Evolutionary conservation across 495 filamentous ascomycete genomes (phyloP).

Genomic region (Podospora bellae-mahoneyi): DNA sequence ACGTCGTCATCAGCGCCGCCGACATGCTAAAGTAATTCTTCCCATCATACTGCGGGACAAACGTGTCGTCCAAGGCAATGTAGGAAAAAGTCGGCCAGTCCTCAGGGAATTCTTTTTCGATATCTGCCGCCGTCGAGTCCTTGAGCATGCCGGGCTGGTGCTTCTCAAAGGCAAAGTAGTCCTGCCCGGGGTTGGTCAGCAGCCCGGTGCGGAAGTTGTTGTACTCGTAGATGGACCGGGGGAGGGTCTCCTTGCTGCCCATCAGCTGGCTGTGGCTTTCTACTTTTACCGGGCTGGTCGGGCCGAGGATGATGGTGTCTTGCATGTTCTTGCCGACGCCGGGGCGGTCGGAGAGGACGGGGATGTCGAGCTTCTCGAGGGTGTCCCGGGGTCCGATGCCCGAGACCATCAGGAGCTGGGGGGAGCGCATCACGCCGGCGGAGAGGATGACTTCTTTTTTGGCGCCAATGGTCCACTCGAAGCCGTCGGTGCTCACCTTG

Average conservation of each 20-base stretch:
- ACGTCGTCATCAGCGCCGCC: constrained; percentile 39
- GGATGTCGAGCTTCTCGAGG: constrained; percentile 36
- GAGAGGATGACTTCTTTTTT: constrained; percentile 49
- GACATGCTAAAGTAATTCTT: constrained; percentile 34
- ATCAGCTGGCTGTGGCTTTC: not conserved
- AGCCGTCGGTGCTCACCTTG: not conserved
- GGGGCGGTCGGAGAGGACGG: constrained; percentile 43
- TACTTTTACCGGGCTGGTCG: not conserved
- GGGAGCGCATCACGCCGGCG: constrained; percentile 49
- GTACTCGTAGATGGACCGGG: constrained; percentile 25
- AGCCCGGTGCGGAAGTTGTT: constrained; percentile 34
- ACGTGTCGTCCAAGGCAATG: constrained; percentile 54
- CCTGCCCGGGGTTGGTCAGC: constrained; percentile 40
- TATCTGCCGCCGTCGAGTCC: constrained; percentile 9
- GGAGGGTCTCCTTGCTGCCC: constrained; percentile 28
- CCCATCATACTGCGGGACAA: constrained; percentile 27
- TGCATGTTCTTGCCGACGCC: constrained; percentile 46
- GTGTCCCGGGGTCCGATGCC: constrained; percentile 35
- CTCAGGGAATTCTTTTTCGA: constrained; percentile 19
- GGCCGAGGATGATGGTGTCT: not conserved
- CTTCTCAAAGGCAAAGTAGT: constrained; percentile 52
- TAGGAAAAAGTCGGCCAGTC: constrained; percentile 41
- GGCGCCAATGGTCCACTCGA: not conserved
- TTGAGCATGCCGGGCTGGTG: constrained; percentile 20
- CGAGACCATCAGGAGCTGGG: constrained; percentile 48